These are phyloP conservation scores for Conoideocrella luteorostrata DNA, from an alignment of 2,329 filamentous ascomycete species.

Conservation along the genomic window DNA sequence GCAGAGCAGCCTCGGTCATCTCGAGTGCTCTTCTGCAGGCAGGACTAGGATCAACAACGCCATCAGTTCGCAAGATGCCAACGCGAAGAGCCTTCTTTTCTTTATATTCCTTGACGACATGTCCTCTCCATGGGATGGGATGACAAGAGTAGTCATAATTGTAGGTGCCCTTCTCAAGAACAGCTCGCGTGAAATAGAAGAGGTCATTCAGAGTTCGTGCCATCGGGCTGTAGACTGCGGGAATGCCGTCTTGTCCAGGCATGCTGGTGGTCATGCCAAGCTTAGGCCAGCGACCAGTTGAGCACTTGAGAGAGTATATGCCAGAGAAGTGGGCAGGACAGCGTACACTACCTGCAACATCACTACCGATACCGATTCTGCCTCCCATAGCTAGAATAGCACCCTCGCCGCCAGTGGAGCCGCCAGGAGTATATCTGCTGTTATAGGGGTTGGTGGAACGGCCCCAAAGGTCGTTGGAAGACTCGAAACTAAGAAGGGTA, in stretches of 20 bases:
- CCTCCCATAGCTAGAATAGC: conserved; percentile 77
- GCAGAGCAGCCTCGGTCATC: conserved; percentile 62
- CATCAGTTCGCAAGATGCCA: conserved; percentile 72
- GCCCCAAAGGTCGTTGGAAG: conserved; percentile 73
- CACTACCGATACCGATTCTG: conserved; percentile 82
- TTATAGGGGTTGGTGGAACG: conserved; percentile 78
- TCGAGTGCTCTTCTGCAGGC: conserved; percentile 74
- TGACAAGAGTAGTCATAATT: conserved; percentile 81
- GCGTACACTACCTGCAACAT: conserved; percentile 84
- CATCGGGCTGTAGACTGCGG: conserved; percentile 90
- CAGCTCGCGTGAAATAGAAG: conserved; percentile 71
- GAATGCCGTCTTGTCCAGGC: conserved; percentile 85
- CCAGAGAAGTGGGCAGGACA: conserved; percentile 85
- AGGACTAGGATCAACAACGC: conserved; percentile 79
- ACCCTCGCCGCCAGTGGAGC: conserved; percentile 80
- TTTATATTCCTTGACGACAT: conserved; percentile 51
- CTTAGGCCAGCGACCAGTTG: conserved; percentile 86
- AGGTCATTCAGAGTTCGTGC: conserved; percentile 77
- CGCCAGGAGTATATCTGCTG: conserved; percentile 76
- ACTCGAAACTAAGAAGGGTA: conserved; percentile 81
- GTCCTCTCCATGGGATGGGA: conserved; percentile 69
- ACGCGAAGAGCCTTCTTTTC: conserved; percentile 61
- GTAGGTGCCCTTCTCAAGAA: conserved; percentile 82
- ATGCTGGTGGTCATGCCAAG: conserved; percentile 78
- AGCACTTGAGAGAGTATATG: conserved; percentile 80